Evolutionary conservation across 1,284 basidiomycete genomes (phyloP), one percentile per base, ranked within the genome.

Genomic region (Golubevia pallescens): DNA sequence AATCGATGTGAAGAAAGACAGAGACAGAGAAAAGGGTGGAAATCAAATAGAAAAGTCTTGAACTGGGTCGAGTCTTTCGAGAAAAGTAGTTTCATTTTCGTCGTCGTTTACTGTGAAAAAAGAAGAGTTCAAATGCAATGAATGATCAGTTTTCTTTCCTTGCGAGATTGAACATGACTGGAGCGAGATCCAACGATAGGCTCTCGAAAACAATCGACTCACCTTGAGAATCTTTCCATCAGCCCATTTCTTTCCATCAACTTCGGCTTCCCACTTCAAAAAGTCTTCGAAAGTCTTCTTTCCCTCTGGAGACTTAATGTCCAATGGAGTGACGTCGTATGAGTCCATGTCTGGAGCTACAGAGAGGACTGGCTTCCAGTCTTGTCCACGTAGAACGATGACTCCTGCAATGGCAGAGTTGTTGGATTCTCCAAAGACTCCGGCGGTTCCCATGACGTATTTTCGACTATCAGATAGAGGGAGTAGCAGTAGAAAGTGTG

Each of bases 341-440:
- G 91, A 93, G 88, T 97, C 95, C 88, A 88, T 93, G 87, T 98
- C 96, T 51, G 96, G 96, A 3, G 96, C 95, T 60, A 74, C 70
- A 62, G 71, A 67, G 52, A 81, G 68, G 19, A 80, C 78, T 14
- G 57, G 60, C 70, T 80, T 78, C 73, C 72, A 69, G 71, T 89
- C 88, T 77, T 87, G 75, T 34, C 96, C 96, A 70, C 96, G 92
- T 73, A 89, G 85, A 86, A 98, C 92, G 75, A 98, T 86, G 61
- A 87, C 90, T 86, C 96, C 95, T 5, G 78, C 70, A 66, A 86
- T 81, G 86, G 66, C 59, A 63, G 67, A 73, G 80, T 92, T 89
- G 88, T 93, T 93, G 86, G 89, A 77, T 86, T 88, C 88, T 81
- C 95, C 95, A 68, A 95, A 91, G 28, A 98, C 96, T 87, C 93